Evolutionary conservation across 306 rosid species (phyloP).

Genomic region (Sesbania bispinosa): DNA sequence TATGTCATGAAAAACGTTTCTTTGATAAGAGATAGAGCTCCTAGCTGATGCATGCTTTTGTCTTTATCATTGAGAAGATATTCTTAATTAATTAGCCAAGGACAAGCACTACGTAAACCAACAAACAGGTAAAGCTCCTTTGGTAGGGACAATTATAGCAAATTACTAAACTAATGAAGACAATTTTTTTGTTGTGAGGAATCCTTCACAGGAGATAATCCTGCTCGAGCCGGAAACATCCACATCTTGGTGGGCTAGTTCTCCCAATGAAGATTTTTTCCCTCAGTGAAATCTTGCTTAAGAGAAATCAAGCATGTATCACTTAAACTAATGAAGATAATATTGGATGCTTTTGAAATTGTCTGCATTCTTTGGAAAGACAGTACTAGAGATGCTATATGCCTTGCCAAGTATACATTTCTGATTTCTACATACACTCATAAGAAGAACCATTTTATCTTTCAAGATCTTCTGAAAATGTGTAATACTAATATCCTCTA

Average conservation of each 20-base stretch:
- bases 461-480: conserved; percentile 9
- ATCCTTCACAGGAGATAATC: too few species aligned
- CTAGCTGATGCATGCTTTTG: conserved; percentile 24
- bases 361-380: conserved; percentile 2
- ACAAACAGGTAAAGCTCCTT: conserved; percentile 22
- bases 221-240: too few species aligned
- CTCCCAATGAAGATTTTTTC: too few species aligned
- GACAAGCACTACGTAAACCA: conserved; percentile 21
- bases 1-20: neutral
- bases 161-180: neutral
- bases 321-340: conserved; percentile 25
- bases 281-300: too few species aligned
- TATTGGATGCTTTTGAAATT: neutral
- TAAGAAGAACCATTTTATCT: conserved; percentile 7
- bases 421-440: neutral
- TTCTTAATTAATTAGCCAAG: conserved; percentile 29
- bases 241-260: too few species aligned
- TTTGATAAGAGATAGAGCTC: neutral
- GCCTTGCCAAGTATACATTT: neutral
- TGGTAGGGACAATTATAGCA: conserved; percentile 9
- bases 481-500: neutral
- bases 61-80: conserved; percentile 19
- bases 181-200: too few species aligned
- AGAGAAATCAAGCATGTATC: too few species aligned
- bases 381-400: conserved; percentile 10